Base-by-base conservation (phyloP, 176 grass and related monocot genomes). In the Areca catechu region DNA sequence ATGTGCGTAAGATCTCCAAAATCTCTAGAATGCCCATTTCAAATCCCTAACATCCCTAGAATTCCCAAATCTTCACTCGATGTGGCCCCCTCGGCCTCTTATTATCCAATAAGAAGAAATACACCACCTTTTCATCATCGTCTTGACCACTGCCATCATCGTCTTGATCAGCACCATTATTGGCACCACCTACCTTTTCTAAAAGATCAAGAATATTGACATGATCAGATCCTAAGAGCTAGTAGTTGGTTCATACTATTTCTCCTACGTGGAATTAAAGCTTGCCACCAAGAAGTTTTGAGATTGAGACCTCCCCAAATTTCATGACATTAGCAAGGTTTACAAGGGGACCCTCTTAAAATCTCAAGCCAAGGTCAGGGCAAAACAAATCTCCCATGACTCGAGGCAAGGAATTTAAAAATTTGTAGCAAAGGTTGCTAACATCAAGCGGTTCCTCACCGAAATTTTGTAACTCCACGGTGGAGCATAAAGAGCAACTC, bases 191-290 rank as follows among this genome's bases (percentile, higher is more conserved):
- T 1, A 56, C 2, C 47, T 60, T 29, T 47, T 64, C 29, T n/a
- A 56, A 15, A n/a, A 60, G 15, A 73, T 22, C 24, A 30, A 20
- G n/a, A 57, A 64, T 52, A 50, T 15, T 1, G 68, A 62, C 15
- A 16, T 54, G 0, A 51, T 47, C 5, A 51, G 64, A 51, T 29
- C 20, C 4, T 64, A 50, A 60, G 71, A 73, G 16, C 34, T 14
- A 34, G 28, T 63, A 51, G 63, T 62, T 14, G 50, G 71, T 19
- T 59, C 71, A 3, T 19, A 62, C n/a, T 20, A 25, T 3, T 64
- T 73, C 71, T 22, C 60, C 15, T 62, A 56, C 19, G 30, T 56
- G 23, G 60, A 63, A 19, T 51, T 73, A 20, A 55, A 28, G 19
- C 27, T 4, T 3, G 60, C 71, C 15, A 73, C 60, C 12, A 48